Evolutionary conservation across 2,329 filamentous ascomycete genomes (phyloP), one percentile per base, ranked within the genome.

Genomic region (Chalara sp.): DNA sequence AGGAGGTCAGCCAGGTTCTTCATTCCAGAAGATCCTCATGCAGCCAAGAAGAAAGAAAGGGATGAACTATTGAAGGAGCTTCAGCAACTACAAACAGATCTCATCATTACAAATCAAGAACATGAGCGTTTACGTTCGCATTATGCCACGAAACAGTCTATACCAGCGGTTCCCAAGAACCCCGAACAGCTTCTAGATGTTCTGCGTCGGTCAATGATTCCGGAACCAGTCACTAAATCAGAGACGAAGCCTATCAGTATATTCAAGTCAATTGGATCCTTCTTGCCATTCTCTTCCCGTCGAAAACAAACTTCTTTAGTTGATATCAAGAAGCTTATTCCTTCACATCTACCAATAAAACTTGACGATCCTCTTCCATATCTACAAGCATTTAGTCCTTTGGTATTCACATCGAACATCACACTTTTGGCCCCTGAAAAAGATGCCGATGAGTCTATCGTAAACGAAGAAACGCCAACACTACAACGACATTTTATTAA

Each of bases 351-450:
- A 1, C 73, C 74, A 1, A 73, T 90, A 68, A 74, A 78, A 1
- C 74, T 85, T 1, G 71, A 76, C 0, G 80, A 90, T 53, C 80
- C 86, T 46, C 68, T 86, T 2, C 81, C 84, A 0, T 89, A 85
- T 56, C 73, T 91, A 0, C 79, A 85, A 44, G 74, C 85, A 6
- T 89, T 93, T 59, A 86, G 81, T 0, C 80, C 85, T 0, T 74
- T 93, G 11, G 72, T 72, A 0, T 82, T 87, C 51, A 73, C 74
- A 0, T 84, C 81, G 0, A 74, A 68, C 0, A 70, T 81, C 11
- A 67, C 72, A 0, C 65, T 77, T 0, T 59, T 79, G 2, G 72
- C 76, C 0, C 59, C 56, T 21, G 41, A 50, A 46, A 41, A 52
- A 13, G 21, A 11, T 32, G 54, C 58, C 58, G 65, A 52, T 60